Percentiles rank a stretch among this genome's conserved stretches.
Conservation (phyloP, 257 asterid species). For the Coffea canephora region DNA sequence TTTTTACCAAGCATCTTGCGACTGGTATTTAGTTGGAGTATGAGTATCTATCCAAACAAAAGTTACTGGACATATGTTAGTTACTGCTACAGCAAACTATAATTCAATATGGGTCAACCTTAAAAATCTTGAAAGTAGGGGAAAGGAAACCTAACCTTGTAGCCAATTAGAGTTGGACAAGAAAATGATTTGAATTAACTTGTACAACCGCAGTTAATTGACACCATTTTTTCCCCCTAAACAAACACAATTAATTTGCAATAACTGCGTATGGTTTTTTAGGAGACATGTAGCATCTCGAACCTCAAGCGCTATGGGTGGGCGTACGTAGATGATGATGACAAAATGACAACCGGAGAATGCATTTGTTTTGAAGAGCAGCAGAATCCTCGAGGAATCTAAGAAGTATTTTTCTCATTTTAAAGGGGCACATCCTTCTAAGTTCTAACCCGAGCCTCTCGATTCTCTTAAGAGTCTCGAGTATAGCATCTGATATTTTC, state of each 20-base stretch:
- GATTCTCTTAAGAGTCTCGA: neutral
- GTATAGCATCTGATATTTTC: neutral
- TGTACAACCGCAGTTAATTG: too few relatives aligned
- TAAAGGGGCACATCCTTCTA: too few relatives aligned
- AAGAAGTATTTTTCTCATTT: neutral
- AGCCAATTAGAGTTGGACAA: too few relatives aligned
- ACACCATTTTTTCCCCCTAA: too few relatives aligned
- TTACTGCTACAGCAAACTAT: neutral
- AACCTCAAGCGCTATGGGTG: neutral
- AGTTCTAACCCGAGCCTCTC: neutral
- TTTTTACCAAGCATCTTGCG: neutral
- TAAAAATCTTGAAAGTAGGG: too few relatives aligned
- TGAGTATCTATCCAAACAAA: neutral
- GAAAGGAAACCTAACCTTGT: neutral
- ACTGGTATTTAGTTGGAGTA: too few relatives aligned
- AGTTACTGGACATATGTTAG: neutral
- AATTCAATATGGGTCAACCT: neutral
- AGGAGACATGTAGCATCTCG: neutral
- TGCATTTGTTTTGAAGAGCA: neutral
- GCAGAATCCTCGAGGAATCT: too few relatives aligned
- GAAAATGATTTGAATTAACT: neutral
- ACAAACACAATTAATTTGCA: too few relatives aligned
- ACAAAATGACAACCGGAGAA: conserved; percentile 1
- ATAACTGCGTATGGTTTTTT: too few relatives aligned
- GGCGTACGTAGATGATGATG: neutral